A percentile compares a stretch with the other conserved stretches of the same genome.
Conservation (phyloP, 225 moss, liverwort and hornwort genomes). For the Takakia lepidozioides region DNA sequence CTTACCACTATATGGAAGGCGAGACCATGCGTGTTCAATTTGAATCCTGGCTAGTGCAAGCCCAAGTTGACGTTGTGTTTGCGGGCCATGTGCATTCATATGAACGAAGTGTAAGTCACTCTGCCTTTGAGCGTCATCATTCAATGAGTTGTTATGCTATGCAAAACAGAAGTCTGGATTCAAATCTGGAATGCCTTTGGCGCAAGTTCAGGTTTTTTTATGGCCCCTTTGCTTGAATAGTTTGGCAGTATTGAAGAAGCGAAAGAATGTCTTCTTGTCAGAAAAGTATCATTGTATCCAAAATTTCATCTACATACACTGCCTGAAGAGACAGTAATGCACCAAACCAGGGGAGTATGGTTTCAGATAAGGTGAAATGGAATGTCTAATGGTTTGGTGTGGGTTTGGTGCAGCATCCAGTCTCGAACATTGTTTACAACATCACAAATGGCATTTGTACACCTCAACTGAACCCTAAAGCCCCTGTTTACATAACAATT, state of each 20-base stretch:
- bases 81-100: slow-evolving; percentile 6
- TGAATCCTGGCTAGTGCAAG: slow-evolving; percentile 14
- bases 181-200: no score
- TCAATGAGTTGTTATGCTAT: no score
- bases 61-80: slow-evolving; percentile 38
- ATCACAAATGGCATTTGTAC: slow-evolving; percentile 28
- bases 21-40: slow-evolving; percentile 36
- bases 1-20: slow-evolving; percentile 39
- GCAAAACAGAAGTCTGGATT: no score
- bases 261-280: no score
- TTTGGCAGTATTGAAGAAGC: no score
- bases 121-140: no score
- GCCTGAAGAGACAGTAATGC: no score
- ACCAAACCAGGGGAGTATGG: no score
- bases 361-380: neutral
- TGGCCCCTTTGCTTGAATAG: no score
- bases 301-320: no score
- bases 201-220: no score
- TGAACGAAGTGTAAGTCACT: slow-evolving; percentile 32
- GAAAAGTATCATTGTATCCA: no score
- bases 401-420: slow-evolving; percentile 21
- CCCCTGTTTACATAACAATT: slow-evolving; percentile 30
- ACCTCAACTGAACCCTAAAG: slow-evolving; percentile 13
- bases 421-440: slow-evolving; percentile 21
- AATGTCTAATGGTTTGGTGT: neutral